Evolutionary conservation across 768 basidiomycete species (phyloP).

Genomic region (Piloderma croceum): DNA sequence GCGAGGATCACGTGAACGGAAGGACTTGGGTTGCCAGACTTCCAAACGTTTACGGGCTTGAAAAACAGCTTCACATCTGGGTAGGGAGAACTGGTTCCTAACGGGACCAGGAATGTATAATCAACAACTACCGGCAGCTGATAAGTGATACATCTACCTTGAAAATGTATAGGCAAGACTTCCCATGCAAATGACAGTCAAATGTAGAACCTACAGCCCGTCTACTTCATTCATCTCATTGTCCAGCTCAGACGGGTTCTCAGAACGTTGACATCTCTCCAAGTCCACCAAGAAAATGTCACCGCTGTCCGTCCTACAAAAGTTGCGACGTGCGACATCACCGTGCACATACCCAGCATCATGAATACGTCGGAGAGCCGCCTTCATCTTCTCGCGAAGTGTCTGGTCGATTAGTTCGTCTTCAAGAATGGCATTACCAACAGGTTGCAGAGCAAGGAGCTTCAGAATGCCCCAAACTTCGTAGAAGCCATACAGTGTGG

Average conservation of each 20-base stretch:
- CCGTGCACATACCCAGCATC: slow-evolving; percentile 14
- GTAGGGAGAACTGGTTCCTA: no score
- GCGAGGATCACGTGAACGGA: no score
- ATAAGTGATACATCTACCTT: no score
- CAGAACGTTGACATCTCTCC: slow-evolving; percentile 7
- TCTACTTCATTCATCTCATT: slow-evolving; percentile 10
- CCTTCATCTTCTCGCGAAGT: slow-evolving; percentile 14
- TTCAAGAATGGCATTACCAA: no score
- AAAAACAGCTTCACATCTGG: no score
- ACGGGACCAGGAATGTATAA: no score
- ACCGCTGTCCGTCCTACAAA: slow-evolving; percentile 8
- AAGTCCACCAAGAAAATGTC: slow-evolving; percentile 13
- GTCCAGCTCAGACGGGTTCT: slow-evolving; percentile 6
- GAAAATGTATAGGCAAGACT: no score
- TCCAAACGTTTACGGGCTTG: no score
- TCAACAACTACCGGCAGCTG: no score
- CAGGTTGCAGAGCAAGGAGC: slow-evolving; percentile 12
- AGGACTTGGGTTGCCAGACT: no score
- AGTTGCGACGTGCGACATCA: slow-evolving; percentile 12
- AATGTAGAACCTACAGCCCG: no score
- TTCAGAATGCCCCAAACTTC: slow-evolving; percentile 16
- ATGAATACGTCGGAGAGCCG: slow-evolving; percentile 13
- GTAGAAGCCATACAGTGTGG: slow-evolving; percentile 14
- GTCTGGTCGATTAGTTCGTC: slow-evolving; percentile 4
- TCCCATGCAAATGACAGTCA: no score